phyloP scores from a whole-genome alignment of 108 stramenopile genomes.

The Cyclotella atomus region DNA sequence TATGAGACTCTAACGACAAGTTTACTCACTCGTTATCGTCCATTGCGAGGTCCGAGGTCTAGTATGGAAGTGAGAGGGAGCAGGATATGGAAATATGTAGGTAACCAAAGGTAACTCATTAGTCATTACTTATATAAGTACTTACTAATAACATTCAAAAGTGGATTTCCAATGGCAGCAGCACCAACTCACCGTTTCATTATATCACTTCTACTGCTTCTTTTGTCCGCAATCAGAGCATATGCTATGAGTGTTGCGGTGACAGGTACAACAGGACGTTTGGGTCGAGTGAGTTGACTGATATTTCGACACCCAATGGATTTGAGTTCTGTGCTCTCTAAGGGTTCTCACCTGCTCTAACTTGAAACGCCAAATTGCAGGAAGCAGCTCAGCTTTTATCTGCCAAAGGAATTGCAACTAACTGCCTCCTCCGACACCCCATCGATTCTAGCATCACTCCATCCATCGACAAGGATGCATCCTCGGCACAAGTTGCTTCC shows the following conservation, averaged over 20 bases:
- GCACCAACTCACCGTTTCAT: no score
- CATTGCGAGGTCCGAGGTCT: no score
- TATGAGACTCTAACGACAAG: no score
- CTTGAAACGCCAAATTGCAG: slow-evolving; percentile 1
- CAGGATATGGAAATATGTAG: no score
- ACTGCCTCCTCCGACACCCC: slow-evolving; percentile 36
- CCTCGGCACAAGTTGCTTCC: slow-evolving; percentile 40
- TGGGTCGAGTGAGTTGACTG: slow-evolving; percentile 38
- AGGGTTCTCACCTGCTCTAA: no score
- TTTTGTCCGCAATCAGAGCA: neutral
- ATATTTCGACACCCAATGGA: neutral
- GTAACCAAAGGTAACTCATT: no score
- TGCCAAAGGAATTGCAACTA: slow-evolving; percentile 22
- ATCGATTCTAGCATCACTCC: slow-evolving; percentile 31
- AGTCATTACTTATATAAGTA: no score
- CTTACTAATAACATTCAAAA: no score
- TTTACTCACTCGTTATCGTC: neutral
- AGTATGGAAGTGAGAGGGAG: no score
- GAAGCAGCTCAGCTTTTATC: slow-evolving; percentile 27
- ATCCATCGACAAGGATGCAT: slow-evolving; percentile 25
- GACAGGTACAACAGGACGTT: slow-evolving; percentile 40
- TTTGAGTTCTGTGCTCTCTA: no score
- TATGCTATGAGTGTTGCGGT: slow-evolving; percentile 45
- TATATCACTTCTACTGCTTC: neutral
- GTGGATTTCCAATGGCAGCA: no score